Percentiles rank a stretch among this genome's conserved stretches.
Conservation (phyloP, 2,329 filamentous ascomycete genomes). For the Botryotinia globosa region DNA sequence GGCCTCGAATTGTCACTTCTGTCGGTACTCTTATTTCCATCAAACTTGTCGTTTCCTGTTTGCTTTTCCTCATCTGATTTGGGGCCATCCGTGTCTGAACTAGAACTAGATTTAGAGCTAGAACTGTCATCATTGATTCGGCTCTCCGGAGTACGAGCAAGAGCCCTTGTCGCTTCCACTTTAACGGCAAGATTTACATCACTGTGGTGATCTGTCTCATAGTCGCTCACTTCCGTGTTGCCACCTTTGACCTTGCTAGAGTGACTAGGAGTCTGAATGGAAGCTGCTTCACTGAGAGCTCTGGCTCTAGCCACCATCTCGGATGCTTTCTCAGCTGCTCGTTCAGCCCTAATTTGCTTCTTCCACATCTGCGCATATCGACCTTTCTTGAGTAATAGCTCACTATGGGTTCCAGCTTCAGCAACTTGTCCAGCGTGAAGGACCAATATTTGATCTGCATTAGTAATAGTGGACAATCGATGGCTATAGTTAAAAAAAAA, state of each 20-base stretch:
- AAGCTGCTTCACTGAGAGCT: constrained; percentile 33
- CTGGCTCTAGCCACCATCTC: constrained; percentile 35
- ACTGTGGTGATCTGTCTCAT: constrained; percentile 31
- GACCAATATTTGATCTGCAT: constrained; percentile 83
- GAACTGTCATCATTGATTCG: constrained; percentile 15
- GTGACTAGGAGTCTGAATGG: constrained; percentile 29
- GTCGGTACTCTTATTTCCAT: neutral
- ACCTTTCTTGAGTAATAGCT: constrained; percentile 67
- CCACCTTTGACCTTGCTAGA: constrained; percentile 34
- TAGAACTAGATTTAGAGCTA: constrained; percentile 14
- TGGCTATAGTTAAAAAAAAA: constrained; percentile 59
- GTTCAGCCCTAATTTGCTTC: constrained; percentile 78
- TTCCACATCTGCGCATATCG: constrained; percentile 83
- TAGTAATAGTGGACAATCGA: constrained; percentile 82
- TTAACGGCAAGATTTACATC: constrained; percentile 23
- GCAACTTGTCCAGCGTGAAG: constrained; percentile 73
- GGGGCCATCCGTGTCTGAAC: constrained; percentile 19
- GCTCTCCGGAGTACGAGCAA: constrained; percentile 24
- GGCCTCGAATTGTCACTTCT: neutral
- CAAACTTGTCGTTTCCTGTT: neutral
- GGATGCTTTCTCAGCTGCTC: constrained; percentile 59
- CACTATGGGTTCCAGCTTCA: constrained; percentile 75
- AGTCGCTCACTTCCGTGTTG: constrained; percentile 35
- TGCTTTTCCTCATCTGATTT: constrained; percentile 25
- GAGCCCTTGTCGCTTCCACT: constrained; percentile 25